Evolutionary conservation across 805 yeast genomes (phyloP), one percentile per base, ranked within the genome.

Genomic region (Candida wancherniae): DNA sequence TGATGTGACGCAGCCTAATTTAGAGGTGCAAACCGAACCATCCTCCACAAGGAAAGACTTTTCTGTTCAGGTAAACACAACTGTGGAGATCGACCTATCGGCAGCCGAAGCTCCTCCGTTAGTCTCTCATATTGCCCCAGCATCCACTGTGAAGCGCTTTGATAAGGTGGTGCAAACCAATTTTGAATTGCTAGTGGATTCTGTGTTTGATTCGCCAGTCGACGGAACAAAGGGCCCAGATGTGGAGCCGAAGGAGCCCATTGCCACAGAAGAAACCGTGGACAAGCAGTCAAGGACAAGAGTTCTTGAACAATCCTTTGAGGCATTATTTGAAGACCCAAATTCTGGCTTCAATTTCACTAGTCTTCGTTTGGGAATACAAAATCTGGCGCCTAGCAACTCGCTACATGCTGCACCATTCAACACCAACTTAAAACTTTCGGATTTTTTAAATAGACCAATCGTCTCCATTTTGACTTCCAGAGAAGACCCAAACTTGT

Each of bases 11-110:
- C 24, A 19, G 12, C 38, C 22, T 11, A 33, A 28, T 6, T 12
- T 34, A 5, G 31, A 26, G 18, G 22, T 9, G 20, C 15, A 16
- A 6, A n/a, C 20, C n/a, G n/a, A n/a, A n/a, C n/a, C n/a, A n/a
- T n/a, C 31, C 10, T 14, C 29, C 5, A 9, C 39, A 11, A 43
- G 33, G 12, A 49, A 50, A 6, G 50, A 49, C 35, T 45, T 57
- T 20, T 58, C 53, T 10, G 49, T 57, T 11, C 62, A 58, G 33
- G 58, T 53, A 1, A 60, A 55, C 17, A 37, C 30, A 14, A 32
- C 19, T 26, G 42, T 24, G 15, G 7, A 34, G 4, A 9, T 30
- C 27, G 22, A 11, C 26, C 21, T n/a, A n/a, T n/a, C 9, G 8
- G 14, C 10, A 9, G 19, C 29, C 28, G n/a, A n/a, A n/a, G n/a